Evolutionary conservation across 371 early-diverging fungal genomes (phyloP), one percentile per base, ranked within the genome.

Genomic region (Mucor piriformis): DNA sequence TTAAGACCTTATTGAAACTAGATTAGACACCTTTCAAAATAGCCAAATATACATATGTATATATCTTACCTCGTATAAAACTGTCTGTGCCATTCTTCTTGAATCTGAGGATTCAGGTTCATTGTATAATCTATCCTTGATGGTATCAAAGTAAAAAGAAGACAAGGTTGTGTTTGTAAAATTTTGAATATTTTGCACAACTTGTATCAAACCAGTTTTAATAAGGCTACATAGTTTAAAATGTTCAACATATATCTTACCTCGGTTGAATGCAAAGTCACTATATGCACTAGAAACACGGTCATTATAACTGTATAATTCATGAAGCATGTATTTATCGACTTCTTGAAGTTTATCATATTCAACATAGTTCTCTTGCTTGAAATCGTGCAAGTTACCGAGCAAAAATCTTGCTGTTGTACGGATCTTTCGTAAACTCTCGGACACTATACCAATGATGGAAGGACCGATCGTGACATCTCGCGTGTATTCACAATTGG

Each of bases 101-200:
- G 77, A 54, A 0, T 35, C 24, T 0, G 71, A 57, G 2, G 64
- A 57, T 18, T 52, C 52, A 18, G 64, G 33, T 35, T 88, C 85
- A 21, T 88, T 86, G 48, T 94, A 94, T 10, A 94, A 72, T 44
- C 91, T 79, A 63, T 94, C 94, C 77, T 94, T 94, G 69, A 89
- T 79, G 7, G 87, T 73, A 54, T 94, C 94, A 76, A 94, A 87
- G 67, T 94, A 94, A 52, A 91, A 88, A 0, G 92, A 83, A 1
- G 95, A 94, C 6, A 93, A 73, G 2, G 77, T 67, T 2, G 77
- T 79, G 59, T 84, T 89, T 23, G 88, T 85, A 51, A 94, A 91
- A 55, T 83, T 77, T 61, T 84, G 86, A 16, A 93, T 72, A 42
- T 80, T 76, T 52, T 86, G 86, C 20, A 83, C 79, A 15, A 77